Evolutionary conservation across 345 rosid genomes (phyloP).

Genomic region (Murraya koenigii): DNA sequence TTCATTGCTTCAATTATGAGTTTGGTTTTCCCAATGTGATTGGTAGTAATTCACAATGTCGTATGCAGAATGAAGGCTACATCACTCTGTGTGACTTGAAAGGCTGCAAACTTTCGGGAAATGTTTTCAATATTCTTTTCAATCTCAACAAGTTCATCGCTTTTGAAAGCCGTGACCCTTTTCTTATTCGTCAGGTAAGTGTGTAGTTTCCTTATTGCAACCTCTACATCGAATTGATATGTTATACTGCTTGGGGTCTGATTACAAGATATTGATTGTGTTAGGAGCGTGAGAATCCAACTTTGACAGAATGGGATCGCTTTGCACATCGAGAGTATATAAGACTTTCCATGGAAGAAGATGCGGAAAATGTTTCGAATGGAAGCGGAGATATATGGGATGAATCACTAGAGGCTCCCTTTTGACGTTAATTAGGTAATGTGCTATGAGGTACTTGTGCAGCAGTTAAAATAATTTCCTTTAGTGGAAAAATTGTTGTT

Average conservation of each 20-base stretch:
- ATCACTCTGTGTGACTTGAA: conserved; percentile 69
- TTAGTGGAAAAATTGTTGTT: background rate
- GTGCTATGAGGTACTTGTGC: background rate
- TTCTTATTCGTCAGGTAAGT: conserved; percentile 90
- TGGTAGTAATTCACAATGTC: background rate
- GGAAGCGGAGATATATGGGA: conserved; percentile 98
- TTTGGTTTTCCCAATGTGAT: background rate
- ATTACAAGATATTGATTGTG: background rate
- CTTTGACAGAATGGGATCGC: conserved; percentile 97
- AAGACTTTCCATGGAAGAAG: conserved; percentile 98
- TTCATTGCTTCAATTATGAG: background rate
- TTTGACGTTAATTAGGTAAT: conserved; percentile 48
- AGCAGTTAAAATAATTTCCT: background rate
- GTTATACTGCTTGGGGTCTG: background rate
- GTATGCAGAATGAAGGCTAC: conserved; percentile 65
- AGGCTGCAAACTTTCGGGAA: conserved; percentile 84
- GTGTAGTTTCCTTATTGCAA: background rate
- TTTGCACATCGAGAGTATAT: conserved; percentile 98
- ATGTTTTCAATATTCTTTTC: conserved; percentile 87
- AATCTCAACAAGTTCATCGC: conserved; percentile 94
- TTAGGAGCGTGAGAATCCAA: conserved; percentile 94
- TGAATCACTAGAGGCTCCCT: conserved; percentile 92
- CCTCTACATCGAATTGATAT: background rate
- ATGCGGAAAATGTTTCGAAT: conserved; percentile 92
- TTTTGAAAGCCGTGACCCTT: conserved; percentile 95